phyloP scores from a whole-genome alignment of 2,329 filamentous ascomycete species.

The Pyrenochaeta sp. region DNA sequence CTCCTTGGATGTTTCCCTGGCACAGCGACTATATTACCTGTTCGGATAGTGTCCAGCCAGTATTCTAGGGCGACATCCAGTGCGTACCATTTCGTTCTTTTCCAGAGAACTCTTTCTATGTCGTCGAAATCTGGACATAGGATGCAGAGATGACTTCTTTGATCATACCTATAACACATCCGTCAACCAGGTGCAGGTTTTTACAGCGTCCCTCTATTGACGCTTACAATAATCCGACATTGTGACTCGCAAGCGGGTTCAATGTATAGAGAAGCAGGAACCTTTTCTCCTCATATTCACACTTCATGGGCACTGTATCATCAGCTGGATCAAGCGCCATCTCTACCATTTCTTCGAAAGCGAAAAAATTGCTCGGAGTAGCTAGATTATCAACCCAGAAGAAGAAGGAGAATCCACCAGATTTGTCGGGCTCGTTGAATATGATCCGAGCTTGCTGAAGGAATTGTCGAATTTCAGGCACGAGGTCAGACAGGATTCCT shows the following conservation, averaged over 20 bases:
- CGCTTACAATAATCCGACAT: slow-evolving; percentile 7
- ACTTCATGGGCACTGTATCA: not conserved
- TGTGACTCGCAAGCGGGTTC: slow-evolving; percentile 3
- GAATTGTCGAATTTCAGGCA: slow-evolving; percentile 4
- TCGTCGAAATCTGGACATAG: slow-evolving; percentile 8
- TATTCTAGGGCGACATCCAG: slow-evolving; percentile 17
- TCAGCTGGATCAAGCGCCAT: not conserved
- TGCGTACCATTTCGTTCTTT: slow-evolving; percentile 15
- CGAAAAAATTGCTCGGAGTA: not conserved
- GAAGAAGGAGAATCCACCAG: slow-evolving; percentile 6
- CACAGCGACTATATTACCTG: slow-evolving; percentile 18
- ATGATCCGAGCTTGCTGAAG: slow-evolving; percentile 6
- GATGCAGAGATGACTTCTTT: slow-evolving; percentile 2
- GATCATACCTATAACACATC: slow-evolving; percentile 4
- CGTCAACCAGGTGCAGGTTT: not conserved
- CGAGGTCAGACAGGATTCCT: slow-evolving; percentile 2
- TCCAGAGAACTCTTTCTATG: slow-evolving; percentile 1
- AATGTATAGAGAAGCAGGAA: slow-evolving; percentile 2
- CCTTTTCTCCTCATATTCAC: slow-evolving; percentile 1
- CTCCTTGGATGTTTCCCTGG: slow-evolving; percentile 2
- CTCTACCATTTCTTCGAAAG: slow-evolving; percentile 3
- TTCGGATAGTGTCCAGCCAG: slow-evolving; percentile 22
- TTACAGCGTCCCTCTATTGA: not conserved
- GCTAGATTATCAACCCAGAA: slow-evolving; percentile 4
- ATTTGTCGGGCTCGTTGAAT: not conserved